Conservation (phyloP, 805 yeast species). For the Saturnispora sekii region DNA sequence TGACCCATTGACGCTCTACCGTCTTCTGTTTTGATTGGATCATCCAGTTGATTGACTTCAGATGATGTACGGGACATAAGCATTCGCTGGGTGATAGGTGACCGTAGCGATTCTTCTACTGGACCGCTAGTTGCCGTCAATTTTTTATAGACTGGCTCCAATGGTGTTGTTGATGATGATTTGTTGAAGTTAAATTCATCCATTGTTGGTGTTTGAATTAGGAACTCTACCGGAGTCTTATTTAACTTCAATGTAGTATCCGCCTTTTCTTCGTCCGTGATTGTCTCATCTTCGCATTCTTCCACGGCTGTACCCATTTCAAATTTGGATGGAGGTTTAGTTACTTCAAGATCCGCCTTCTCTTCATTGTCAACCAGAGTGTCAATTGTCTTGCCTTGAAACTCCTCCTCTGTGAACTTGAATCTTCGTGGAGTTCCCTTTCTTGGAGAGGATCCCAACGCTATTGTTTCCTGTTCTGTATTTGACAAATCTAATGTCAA, state of each 20-base stretch:
- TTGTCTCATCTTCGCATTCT: too few relatives aligned
- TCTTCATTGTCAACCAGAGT: background rate
- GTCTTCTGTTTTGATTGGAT: too few relatives aligned
- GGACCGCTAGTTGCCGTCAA: background rate
- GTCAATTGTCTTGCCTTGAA: constrained; percentile 2
- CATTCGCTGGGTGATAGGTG: constrained; percentile 6
- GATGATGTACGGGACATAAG: constrained; percentile 7
- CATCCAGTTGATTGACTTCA: background rate
- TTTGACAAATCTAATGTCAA: constrained; percentile 1
- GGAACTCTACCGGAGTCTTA: too few relatives aligned
- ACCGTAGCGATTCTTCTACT: background rate
- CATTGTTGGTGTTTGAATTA: too few relatives aligned
- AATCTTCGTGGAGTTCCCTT: constrained; percentile 19
- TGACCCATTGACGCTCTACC: too few relatives aligned
- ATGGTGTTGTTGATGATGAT: too few relatives aligned
- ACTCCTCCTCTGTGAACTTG: constrained; percentile 17
- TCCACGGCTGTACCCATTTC: too few relatives aligned
- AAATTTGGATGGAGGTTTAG: too few relatives aligned
- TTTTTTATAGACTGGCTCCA: too few relatives aligned
- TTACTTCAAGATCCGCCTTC: background rate
- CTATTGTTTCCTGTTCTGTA: background rate
- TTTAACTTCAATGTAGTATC: too few relatives aligned
- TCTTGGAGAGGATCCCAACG: constrained; percentile 25
- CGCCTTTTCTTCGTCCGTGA: too few relatives aligned
- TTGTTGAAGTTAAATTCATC: too few relatives aligned